These are phyloP conservation scores for cucumber (Cucumis sativus) DNA, from an alignment of 306 rosid species.

Conservation along the genomic window Cucumber_9930_V3 NC_026659.2:17601001-17601500, in stretches of 20 bases:
- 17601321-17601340: no score
- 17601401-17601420: no score
- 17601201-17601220: background rate
- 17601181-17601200: background rate
- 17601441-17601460: no score
- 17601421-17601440: no score
- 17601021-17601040: background rate
- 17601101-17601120: no score
- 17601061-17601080: background rate
- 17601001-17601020: background rate
- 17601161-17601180: background rate
- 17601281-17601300: background rate
- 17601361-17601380: no score
- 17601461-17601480: no score
- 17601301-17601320: no score
- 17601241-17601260: background rate
- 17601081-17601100: background rate
- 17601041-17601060: background rate
- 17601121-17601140: background rate
- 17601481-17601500: no score
- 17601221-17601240: background rate
- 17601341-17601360: no score
- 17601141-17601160: no score
- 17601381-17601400: rapidly evolving
- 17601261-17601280: background rate